A percentile compares a stretch with the other conserved stretches of the same genome.
Conservation (phyloP, 352 stramenopile genomes). For the Phytophthora uliginosa region DNA sequence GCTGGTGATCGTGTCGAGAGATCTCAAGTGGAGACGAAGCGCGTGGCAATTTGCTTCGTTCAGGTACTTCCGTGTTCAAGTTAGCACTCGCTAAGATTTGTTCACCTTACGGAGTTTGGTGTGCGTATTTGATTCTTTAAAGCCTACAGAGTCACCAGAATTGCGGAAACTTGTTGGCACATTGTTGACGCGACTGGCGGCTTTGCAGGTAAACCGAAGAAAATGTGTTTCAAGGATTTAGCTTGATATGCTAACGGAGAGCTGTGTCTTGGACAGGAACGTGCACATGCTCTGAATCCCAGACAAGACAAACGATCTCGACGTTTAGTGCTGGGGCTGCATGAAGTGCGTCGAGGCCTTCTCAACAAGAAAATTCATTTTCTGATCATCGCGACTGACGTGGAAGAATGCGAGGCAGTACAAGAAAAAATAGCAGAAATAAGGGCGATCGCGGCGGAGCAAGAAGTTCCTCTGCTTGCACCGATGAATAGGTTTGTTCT, state of each 20-base stretch:
- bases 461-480: slow-evolving; percentile 60
- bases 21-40: slow-evolving; percentile 6
- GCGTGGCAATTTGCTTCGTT: not conserved
- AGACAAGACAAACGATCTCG: slow-evolving; percentile 72
- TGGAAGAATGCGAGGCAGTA: slow-evolving; percentile 84
- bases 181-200: slow-evolving; percentile 40
- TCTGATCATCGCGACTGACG: slow-evolving; percentile 92
- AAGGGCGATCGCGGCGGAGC: slow-evolving; percentile 62
- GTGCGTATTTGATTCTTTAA: not conserved
- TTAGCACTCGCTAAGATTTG: not conserved
- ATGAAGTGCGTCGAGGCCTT: slow-evolving; percentile 93
- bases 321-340: slow-evolving; percentile 92
- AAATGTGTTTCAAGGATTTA: not conserved
- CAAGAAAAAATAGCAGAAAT: slow-evolving; percentile 86
- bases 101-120: too few species aligned
- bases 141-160: slow-evolving; percentile 18
- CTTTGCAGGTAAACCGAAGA: slow-evolving; percentile 33
- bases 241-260: not conserved
- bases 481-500: slow-evolving; percentile 52
- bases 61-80: slow-evolving; percentile 17
- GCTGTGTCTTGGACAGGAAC: slow-evolving; percentile 56
- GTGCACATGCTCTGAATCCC: slow-evolving; percentile 69
- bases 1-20: not conserved
- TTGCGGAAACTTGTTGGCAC: slow-evolving; percentile 20
- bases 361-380: slow-evolving; percentile 86